Base-by-base conservation (phyloP, 192 early-diverging fungal species). In the Coemansia sp. region DNA sequence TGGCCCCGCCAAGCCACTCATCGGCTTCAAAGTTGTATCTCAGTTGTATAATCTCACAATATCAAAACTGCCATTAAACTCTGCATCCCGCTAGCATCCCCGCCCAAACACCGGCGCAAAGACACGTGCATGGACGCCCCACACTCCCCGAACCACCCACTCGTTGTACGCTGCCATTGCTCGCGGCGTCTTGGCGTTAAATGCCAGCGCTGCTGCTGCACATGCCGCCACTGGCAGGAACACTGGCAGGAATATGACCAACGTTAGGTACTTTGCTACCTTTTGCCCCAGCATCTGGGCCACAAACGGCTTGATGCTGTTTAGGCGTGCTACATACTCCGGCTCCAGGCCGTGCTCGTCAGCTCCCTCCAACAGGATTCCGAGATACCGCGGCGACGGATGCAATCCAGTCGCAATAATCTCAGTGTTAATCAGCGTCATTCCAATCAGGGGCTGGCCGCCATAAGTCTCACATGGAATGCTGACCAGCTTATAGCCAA, bases 361-460 rank as follows among this genome's bases (percentile, higher is more conserved):
- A n/a, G 77, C 77, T 0, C 77, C 77, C 28, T 74, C 65, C 10
- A 80, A 10, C 1, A 80, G 31, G 20, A 80, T 80, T 28, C 55
- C 58, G 52, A 38, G 70, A 49, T 80, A 80, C 14, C 77, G 77
- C 42, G 47, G 58, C 25, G 77, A 80, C 21, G 77, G 77, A 34
- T 67, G 71, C 64, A 62, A 51, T 11, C 63, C 55, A 6, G 28
- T 28, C 2, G 60, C 36, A 2, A 54, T 23, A 0, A 10, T 14
- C 12, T 50, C 25, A 3, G 64, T 57, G 54, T 74, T 63, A 12
- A 80, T 56, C 17, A 80, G 68, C 14, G 71, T 71, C 21, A 56
- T 42, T 6, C 71, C 77, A 15, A 40, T 26, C 34, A 80, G 63
- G 2, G 7, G 2, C 58, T 54, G 25, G 12, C 68, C 68, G 20